A percentile compares a stretch with the other conserved stretches of the same genome.
phyloP scores from a whole-genome alignment of 129 eudicot species.

The Gnaphalium uliginosum region DNA sequence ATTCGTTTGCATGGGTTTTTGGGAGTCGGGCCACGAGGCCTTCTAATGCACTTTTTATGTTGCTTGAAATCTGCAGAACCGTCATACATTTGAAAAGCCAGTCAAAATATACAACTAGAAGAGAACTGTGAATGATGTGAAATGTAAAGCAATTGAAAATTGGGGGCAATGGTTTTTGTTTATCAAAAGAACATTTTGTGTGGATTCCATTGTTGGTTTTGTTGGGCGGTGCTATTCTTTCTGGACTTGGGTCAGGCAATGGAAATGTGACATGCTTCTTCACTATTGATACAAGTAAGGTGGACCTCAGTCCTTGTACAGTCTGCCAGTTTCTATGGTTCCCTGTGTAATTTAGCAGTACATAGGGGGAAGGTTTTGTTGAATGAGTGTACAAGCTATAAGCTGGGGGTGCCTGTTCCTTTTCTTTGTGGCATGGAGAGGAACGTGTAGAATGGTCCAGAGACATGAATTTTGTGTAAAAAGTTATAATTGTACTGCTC shows the following conservation, averaged over 20 bases:
- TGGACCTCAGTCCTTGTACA: neutral
- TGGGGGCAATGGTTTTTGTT: conserved; percentile 20
- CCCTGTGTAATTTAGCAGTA: conserved; percentile 34
- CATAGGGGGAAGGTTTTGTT: conserved; percentile 28
- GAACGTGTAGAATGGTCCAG: conserved; percentile 7
- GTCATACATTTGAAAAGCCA: conserved; percentile 91
- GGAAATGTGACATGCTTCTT: conserved; percentile 12
- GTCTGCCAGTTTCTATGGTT: conserved; percentile 5
- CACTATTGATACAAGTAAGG: conserved; percentile 9
- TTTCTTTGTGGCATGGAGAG: neutral
- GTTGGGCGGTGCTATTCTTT: conserved; percentile 41
- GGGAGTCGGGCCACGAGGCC: neutral
- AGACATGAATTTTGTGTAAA: conserved; percentile 19
- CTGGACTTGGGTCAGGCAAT: conserved; percentile 25
- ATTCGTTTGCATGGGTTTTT: neutral
- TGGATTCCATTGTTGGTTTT: conserved; percentile 28
- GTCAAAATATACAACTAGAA: conserved; percentile 88
- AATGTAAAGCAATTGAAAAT: conserved; percentile 31
- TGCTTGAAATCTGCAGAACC: conserved; percentile 67
- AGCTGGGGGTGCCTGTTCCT: conserved; percentile 7
- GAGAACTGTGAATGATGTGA: conserved; percentile 5
- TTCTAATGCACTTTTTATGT: conserved; percentile 8
- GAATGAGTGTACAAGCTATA: conserved; percentile 11
- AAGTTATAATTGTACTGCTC: conserved; percentile 13
- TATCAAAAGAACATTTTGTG: conserved; percentile 8